phyloP scores from a whole-genome alignment of 208 protist genomes.

The Trypanosoma congolense region DNA sequence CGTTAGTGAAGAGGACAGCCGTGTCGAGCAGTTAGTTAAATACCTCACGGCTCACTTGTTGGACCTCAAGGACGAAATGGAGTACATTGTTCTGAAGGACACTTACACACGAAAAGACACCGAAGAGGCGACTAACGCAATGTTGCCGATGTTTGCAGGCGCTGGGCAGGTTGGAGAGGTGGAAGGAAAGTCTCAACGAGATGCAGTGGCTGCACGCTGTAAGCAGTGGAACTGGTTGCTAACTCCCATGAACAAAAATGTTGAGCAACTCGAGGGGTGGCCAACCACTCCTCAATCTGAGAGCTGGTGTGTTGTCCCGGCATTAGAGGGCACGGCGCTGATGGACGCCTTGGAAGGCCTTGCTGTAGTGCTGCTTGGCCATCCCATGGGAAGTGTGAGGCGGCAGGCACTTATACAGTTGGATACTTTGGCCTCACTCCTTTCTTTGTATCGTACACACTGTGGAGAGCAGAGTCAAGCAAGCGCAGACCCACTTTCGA shows the following conservation, averaged over 20 bases:
- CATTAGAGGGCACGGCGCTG: background rate
- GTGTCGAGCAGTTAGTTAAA: slow-evolving; percentile 9
- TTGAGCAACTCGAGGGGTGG: background rate
- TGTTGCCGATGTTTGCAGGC: background rate
- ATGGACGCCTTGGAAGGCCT: slow-evolving; percentile 22
- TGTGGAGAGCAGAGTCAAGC: background rate
- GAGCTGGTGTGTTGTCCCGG: slow-evolving; percentile 13
- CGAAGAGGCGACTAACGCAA: background rate
- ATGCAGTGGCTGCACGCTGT: background rate
- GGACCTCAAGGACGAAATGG: slow-evolving; percentile 10
- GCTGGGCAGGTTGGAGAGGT: background rate
- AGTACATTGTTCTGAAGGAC: slow-evolving; percentile 11
- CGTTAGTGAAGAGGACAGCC: slow-evolving; percentile 11
- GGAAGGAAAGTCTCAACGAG: background rate
- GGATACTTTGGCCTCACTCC: slow-evolving; percentile 16
- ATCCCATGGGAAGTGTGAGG: slow-evolving; percentile 6
- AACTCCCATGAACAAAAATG: slow-evolving; percentile 10
- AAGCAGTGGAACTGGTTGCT: slow-evolving; percentile 18
- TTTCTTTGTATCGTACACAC: slow-evolving; percentile 11
- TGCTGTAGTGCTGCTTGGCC: slow-evolving; percentile 16
- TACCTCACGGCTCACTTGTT: slow-evolving; percentile 10
- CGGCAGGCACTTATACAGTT: slow-evolving; percentile 9
- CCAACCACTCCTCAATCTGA: background rate
- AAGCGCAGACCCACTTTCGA: background rate
- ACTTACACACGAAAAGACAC: background rate